Base-by-base conservation (phyloP, 805 yeast genomes). In the Saturnispora diversa region DNA sequence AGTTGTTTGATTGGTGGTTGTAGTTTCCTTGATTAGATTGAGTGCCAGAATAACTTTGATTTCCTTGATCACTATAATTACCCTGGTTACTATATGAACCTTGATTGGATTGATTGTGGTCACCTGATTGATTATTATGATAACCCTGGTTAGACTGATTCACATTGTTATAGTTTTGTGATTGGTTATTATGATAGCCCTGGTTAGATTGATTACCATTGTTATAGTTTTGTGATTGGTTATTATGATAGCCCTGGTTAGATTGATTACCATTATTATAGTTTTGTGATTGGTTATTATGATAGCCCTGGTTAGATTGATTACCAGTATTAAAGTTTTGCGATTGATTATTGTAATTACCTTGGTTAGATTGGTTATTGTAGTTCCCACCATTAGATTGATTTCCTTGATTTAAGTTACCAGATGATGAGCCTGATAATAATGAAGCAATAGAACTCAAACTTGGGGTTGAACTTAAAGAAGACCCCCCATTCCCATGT, bases 371-470 rank as follows among this genome's bases (percentile, higher is more conserved):
- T 1, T 32, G 25, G 28, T 35, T 20, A 21, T 30, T 21, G 38
- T 17, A 13, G 32, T 19, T n/a, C n/a, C n/a, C n/a, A n/a, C n/a
- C n/a, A n/a, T n/a, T n/a, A n/a, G n/a, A 21, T 21, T 34, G 37
- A 23, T 31, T 32, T 31, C 31, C 31, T 9, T 40, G 15, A 7
- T 28, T 15, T 2, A 30, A 28, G 11, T 27, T 33, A 13, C 31
- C 26, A 13, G 21, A 13, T n/a, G 36, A 34, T 13, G 44, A 37
- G 21, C 50, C 45, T 13, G 36, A 12, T 19, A 50, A 40, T 25
- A 54, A 48, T 32, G 52, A 37, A 26, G 44, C 45, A 26, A 53
- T 33, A 12, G 55, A 47, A 2, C 55, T 50, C 25, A 52, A 15
- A 21, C 54, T 54, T 4, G 47, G 47, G 21, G n/a, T n/a, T n/a